phyloP scores from a whole-genome alignment of 768 basidiomycete genomes.

The Podaxis carcinomalis region DNA sequence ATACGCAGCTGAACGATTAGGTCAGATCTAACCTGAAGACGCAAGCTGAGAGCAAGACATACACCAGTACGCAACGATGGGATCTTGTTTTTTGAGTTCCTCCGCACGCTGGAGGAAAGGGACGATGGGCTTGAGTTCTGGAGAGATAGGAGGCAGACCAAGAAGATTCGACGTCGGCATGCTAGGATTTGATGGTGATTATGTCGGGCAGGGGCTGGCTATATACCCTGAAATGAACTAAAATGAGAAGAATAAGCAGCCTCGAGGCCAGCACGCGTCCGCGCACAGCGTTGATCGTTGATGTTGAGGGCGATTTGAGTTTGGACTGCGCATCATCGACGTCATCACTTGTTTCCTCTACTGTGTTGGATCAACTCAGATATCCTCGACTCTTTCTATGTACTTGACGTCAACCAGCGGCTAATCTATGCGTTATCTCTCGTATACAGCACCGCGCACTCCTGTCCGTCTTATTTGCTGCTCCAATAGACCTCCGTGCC shows the following conservation, averaged over 20 bases:
- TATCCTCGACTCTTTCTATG: not conserved
- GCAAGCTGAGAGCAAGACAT: constrained; percentile 23
- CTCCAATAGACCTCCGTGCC: not conserved
- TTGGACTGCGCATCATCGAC: not conserved
- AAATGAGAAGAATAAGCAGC: not conserved
- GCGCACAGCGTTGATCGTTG: constrained; percentile 1
- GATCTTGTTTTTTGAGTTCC: constrained; percentile 79
- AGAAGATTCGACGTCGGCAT: constrained; percentile 36
- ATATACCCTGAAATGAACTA: not conserved
- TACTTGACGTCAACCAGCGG: not conserved
- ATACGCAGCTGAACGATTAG: constrained; percentile 62
- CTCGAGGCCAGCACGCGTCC: constrained; percentile 16
- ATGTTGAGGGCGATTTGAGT: not conserved
- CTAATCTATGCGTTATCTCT: not conserved
- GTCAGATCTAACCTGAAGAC: constrained; percentile 7
- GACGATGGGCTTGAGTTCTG: constrained; percentile 60
- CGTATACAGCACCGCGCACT: not conserved
- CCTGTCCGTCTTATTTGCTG: not conserved
- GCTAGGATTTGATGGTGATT: constrained; percentile 1
- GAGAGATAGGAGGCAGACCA: constrained; percentile 55
- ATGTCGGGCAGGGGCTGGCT: not conserved
- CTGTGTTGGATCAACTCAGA: not conserved
- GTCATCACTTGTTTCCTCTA: constrained; percentile 1
- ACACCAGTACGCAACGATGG: constrained; percentile 96
- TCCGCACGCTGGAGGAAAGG: constrained; percentile 89